Evolutionary conservation across 2,329 filamentous ascomycete genomes (phyloP), one percentile per base, ranked within the genome.

Genomic region (Phaeophleospora eucalypticola): DNA sequence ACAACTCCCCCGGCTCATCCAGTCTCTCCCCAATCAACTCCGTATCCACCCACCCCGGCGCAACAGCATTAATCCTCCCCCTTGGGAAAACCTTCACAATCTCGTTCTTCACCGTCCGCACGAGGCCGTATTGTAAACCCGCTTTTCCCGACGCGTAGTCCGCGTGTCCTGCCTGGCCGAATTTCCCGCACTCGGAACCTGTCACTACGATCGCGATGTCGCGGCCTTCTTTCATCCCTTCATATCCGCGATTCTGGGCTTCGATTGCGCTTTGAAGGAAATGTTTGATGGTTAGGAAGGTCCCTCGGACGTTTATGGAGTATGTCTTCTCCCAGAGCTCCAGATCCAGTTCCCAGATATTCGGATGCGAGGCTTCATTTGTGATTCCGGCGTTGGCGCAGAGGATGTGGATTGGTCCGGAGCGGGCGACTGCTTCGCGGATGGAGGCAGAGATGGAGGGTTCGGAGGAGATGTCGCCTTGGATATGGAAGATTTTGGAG

Each of bases 251-350:
- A 17, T 69, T 56, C 52, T 79, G 76, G 2, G 59, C 49, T 3
- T 57, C 50, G 12, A 71, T 66, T 0, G 74, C 70, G 1, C 64
- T 61, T 24, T 64, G 69, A 4, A 80, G 62, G 58, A 79, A 80
- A 49, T 79, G 73, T 54, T 80, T 80, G 59, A 80, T 73, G 0
- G 75, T 76, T 2, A 81, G 64, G 51, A 77, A 80, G 1, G 74
- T 77, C 4, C 75, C 76, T 14, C 73, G 70, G 14, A 74, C 68
- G 51, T 79, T 79, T 17, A 69, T 68, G 17, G 65, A 64, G 53
- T 78, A 77, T 1, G 71, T 71, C 44, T 71, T 69, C 41, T 79
- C 74, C 77, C 76, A 80, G 1, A 71, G 62, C n/a, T 72, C 68
- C 3, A 73, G 54, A 0, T 73, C 70, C 43, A 78, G 66, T 19